These are phyloP conservation scores for Puccinia polysora DNA, from an alignment of 1,284 basidiomycete genomes.

Conservation along the genomic window DNA sequence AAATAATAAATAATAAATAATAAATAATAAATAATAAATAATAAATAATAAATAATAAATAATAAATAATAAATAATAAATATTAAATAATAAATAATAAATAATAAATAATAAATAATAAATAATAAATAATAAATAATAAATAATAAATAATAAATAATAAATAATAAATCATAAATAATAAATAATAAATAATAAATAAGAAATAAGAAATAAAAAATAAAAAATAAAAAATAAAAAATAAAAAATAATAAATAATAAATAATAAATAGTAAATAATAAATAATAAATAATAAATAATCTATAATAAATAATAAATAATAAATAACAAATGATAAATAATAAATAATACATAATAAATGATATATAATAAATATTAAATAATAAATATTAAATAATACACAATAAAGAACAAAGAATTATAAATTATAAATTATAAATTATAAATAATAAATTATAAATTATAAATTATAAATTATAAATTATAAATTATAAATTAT, in stretches of 20 bases:
- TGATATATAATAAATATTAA: no score
- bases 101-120: neutral
- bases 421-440: no score
- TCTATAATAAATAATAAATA: neutral
- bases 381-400: no score
- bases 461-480: neutral
- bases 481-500: neutral
- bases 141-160: neutral
- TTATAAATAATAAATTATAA: neutral
- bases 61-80: neutral
- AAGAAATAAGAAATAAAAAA: no score
- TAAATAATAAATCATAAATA: no score
- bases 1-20: no score
- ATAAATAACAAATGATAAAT: slow-evolving; percentile 7
- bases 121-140: neutral
- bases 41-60: no score
- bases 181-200: no score
- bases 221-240: neutral
- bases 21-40: no score
- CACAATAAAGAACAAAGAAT: no score
- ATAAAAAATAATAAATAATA: neutral
- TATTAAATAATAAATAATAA: neutral
- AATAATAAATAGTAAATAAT: neutral
- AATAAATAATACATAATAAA: neutral
- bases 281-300: neutral